These are phyloP conservation scores for Naganishia sp. DNA, from an alignment of 1,284 basidiomycete genomes.

Conservation along the genomic window DNA sequence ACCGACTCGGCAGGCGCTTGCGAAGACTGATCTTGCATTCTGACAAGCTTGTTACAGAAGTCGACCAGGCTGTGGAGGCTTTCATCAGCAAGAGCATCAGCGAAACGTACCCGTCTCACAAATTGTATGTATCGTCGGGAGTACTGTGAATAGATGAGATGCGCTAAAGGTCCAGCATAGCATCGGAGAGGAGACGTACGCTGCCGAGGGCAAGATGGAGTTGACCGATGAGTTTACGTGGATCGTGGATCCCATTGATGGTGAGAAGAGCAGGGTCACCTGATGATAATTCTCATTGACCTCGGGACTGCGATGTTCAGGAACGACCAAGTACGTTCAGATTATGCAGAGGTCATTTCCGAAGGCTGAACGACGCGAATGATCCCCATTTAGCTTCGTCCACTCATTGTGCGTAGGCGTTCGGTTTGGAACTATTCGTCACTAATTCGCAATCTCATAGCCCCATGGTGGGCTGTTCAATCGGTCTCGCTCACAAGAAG, in stretches of 20 bases:
- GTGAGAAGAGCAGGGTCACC: slow-evolving; percentile 34
- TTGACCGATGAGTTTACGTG: slow-evolving; percentile 67
- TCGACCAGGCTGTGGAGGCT: slow-evolving; percentile 87
- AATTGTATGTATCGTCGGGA: slow-evolving; percentile 58
- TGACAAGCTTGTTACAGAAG: slow-evolving; percentile 78
- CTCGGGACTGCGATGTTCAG: slow-evolving; percentile 33
- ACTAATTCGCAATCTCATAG: slow-evolving; percentile 35
- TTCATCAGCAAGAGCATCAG: slow-evolving; percentile 73
- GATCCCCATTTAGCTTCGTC: slow-evolving; percentile 41
- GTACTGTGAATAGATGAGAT: too few species aligned
- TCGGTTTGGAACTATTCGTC: not conserved
- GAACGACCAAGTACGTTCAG: slow-evolving; percentile 47
- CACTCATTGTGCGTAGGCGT: slow-evolving; percentile 44
- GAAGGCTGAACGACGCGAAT: too few species aligned
- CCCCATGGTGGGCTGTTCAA: slow-evolving; percentile 59
- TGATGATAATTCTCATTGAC: too few species aligned
- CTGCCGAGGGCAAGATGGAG: slow-evolving; percentile 59
- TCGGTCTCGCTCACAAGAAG: slow-evolving; percentile 80
- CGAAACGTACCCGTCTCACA: slow-evolving; percentile 70
- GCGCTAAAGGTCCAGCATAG: slow-evolving; percentile 31
- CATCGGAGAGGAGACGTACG: slow-evolving; percentile 85
- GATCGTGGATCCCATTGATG: slow-evolving; percentile 53
- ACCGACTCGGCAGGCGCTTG: not conserved
- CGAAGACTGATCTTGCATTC: not conserved
- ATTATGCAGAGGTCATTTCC: not conserved